A percentile compares a stretch with the other conserved stretches of the same genome.
Conservation (phyloP, 2,329 filamentous ascomycete species). For the Aspergillus persii region DNA sequence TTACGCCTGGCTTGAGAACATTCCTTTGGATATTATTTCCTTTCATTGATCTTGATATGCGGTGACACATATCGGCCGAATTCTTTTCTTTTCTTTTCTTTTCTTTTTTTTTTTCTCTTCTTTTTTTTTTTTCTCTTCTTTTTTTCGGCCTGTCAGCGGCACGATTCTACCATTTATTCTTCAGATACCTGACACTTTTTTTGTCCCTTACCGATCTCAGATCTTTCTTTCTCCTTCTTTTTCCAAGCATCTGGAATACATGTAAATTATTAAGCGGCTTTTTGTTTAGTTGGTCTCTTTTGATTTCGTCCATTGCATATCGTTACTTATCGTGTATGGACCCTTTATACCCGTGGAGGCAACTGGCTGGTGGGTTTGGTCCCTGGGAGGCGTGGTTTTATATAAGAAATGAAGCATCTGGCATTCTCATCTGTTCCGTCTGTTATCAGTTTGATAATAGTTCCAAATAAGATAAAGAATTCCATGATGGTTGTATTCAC, state of each 20-base stretch:
- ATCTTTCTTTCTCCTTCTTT: not conserved
- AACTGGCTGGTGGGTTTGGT: slow-evolving; percentile 2
- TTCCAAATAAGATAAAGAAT: no score
- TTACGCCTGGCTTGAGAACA: slow-evolving; percentile 1
- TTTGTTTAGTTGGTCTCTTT: not conserved
- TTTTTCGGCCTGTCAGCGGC: not conserved
- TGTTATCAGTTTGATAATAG: not conserved
- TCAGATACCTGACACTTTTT: slow-evolving; percentile 6
- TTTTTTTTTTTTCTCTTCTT: not conserved
- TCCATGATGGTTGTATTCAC: no score
- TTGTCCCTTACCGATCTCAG: slow-evolving; percentile 1
- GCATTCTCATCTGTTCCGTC: not conserved
- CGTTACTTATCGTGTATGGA: slow-evolving; percentile 7
- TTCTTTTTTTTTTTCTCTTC: not conserved
- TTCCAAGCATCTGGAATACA: not conserved
- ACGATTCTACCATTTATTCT: slow-evolving; percentile 2
- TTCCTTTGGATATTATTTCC: slow-evolving; percentile 8
- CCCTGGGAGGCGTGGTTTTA: not conserved
- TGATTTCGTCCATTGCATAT: slow-evolving; percentile 4
- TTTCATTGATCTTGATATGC: slow-evolving; percentile 11
- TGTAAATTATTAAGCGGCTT: slow-evolving; percentile 12
- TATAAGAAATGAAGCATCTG: slow-evolving; percentile 1
- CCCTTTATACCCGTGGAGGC: slow-evolving; percentile 10
- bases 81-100: slow-evolving; percentile 2
- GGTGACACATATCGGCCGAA: slow-evolving; percentile 5